These are phyloP conservation scores for Stephania japonica DNA, from an alignment of 164 flowering plant species.

Conservation along the genomic window DNA sequence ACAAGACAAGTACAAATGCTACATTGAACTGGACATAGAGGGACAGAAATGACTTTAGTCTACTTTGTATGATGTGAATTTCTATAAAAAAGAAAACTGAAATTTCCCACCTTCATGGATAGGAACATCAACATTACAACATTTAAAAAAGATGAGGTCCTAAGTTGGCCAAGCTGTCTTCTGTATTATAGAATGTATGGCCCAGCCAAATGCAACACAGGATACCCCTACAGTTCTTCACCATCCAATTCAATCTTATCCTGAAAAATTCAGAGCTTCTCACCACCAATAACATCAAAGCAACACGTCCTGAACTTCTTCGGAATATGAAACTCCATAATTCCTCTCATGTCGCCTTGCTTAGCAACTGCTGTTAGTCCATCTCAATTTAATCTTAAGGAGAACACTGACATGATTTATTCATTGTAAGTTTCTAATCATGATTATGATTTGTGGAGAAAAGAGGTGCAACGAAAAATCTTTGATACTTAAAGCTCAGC, in stretches of 20 bases:
- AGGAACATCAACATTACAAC: background rate
- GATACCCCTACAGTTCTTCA: background rate
- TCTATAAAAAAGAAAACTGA: background rate
- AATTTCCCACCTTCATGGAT: background rate
- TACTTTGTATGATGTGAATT: background rate
- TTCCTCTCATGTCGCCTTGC: background rate
- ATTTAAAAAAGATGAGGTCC: background rate
- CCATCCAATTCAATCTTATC: background rate
- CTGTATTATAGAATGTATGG: background rate
- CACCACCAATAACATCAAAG: background rate
- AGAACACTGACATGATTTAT: background rate
- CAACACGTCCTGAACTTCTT: background rate
- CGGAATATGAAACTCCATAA: background rate
- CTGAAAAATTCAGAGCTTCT: background rate
- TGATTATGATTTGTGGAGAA: too few species aligned
- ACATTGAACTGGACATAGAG: conserved; percentile 1
- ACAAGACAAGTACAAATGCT: background rate
- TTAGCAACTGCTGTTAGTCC: background rate
- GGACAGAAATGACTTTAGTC: background rate
- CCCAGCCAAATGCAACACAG: background rate
- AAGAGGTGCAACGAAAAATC: too few species aligned
- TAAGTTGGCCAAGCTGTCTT: background rate
- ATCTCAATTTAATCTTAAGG: background rate
- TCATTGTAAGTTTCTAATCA: too few species aligned
- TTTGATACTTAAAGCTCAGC: too few species aligned